Percentiles rank a stretch among this genome's conserved stretches.
Conservation (phyloP, 805 yeast species). For the Nakazawaea molendinolei region DNA sequence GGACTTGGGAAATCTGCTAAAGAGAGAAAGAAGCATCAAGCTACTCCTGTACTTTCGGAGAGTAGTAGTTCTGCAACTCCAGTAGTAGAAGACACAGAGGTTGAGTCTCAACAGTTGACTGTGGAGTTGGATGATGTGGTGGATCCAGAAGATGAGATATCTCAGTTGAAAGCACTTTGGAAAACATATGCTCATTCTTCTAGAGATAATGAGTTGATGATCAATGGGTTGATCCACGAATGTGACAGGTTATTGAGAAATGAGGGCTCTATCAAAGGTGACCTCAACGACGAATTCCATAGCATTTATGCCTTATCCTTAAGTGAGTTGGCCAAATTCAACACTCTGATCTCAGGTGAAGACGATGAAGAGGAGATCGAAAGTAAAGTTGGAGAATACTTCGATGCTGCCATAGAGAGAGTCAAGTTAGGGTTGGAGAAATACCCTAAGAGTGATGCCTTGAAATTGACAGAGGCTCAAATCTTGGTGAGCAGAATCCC, state of each 20-base stretch:
- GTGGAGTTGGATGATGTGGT: slow-evolving; percentile 66
- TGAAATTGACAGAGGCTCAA: slow-evolving; percentile 48
- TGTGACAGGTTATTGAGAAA: slow-evolving; percentile 71
- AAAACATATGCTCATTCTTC: slow-evolving; percentile 49
- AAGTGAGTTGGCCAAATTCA: slow-evolving; percentile 55
- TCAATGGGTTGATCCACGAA: slow-evolving; percentile 88
- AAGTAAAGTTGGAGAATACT: slow-evolving; percentile 41
- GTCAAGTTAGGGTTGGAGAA: slow-evolving; percentile 48
- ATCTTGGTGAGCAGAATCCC: slow-evolving; percentile 55
- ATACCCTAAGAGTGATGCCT: slow-evolving; percentile 37
- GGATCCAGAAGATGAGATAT: slow-evolving; percentile 74
- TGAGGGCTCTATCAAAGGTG: slow-evolving; percentile 17
- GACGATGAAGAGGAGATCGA: slow-evolving; percentile 18
- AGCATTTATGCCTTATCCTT: slow-evolving; percentile 69
- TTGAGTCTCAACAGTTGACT: slow-evolving; percentile 34
- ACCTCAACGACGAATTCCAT: slow-evolving; percentile 42
- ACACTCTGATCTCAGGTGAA: slow-evolving; percentile 22
- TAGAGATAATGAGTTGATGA: slow-evolving; percentile 54
- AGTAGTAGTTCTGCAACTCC: slow-evolving; percentile 14
- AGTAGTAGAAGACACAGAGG: slow-evolving; percentile 15
- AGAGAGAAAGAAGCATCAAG: slow-evolving; percentile 33
- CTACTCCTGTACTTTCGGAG: slow-evolving; percentile 16
- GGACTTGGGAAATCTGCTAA: slow-evolving; percentile 59
- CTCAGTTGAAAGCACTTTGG: slow-evolving; percentile 72
- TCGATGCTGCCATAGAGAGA: slow-evolving; percentile 70